Percentiles rank a stretch among this genome's conserved stretches.
Evolutionary conservation across 257 asterid species (phyloP).

Genomic region (Solanum phureja): DNA sequence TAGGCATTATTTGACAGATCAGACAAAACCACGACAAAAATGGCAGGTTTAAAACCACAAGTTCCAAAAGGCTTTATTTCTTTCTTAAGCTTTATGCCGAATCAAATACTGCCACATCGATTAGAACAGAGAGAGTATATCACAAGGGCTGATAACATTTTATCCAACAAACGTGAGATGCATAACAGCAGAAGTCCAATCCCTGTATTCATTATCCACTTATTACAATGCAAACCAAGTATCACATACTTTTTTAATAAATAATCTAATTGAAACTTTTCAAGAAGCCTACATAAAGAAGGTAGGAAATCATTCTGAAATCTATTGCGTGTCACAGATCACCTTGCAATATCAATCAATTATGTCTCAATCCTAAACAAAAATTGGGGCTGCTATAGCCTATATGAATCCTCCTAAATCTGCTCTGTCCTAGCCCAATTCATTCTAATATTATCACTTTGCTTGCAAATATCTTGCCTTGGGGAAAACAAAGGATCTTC

Average conservation of each 20-base stretch:
- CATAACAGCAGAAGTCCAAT: neutral
- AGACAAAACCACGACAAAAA: neutral
- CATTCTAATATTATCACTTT: neutral
- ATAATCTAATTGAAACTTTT: neutral
- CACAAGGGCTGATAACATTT: neutral
- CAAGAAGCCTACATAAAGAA: neutral
- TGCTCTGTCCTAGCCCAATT: neutral
- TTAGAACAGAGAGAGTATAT: neutral
- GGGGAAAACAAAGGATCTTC: neutral
- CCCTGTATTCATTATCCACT: neutral
- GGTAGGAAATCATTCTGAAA: neutral
- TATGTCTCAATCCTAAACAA: neutral
- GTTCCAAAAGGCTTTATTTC: neutral
- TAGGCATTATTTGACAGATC: neutral
- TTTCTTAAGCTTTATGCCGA: neutral
- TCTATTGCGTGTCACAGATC: neutral
- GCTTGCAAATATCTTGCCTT: neutral
- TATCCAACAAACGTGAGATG: neutral
- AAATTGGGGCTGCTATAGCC: neutral
- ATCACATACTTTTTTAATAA: neutral
- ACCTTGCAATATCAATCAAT: neutral
- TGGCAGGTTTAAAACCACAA: neutral
- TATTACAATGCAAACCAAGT: neutral
- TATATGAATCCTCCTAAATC: neutral
- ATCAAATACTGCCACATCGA: neutral